Evolutionary conservation across 1,284 basidiomycete species (phyloP).

Genomic region (Tilletia caries): DNA sequence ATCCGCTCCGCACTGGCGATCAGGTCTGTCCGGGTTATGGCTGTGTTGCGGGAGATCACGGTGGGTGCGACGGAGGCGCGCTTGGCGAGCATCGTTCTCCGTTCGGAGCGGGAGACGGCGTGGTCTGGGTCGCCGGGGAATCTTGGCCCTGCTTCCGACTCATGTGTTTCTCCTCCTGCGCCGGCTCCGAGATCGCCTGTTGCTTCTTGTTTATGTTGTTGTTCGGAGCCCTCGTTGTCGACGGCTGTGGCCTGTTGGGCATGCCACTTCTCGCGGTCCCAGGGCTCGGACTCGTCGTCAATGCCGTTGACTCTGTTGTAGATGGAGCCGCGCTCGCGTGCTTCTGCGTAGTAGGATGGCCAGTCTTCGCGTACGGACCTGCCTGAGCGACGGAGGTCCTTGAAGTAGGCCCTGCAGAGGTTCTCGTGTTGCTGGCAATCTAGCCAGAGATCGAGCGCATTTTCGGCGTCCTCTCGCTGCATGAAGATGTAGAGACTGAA

Average conservation of each 20-base stretch:
- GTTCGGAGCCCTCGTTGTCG: not conserved
- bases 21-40: conserved; percentile 83
- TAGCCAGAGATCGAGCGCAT: conserved; percentile 96
- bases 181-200: not conserved
- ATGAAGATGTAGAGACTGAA: conserved; percentile 81
- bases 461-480: conserved; percentile 84
- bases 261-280: conserved; percentile 5
- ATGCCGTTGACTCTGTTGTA: conserved; percentile 85
- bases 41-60: conserved; percentile 75
- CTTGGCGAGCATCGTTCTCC: conserved; percentile 41
- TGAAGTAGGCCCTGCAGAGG: conserved; percentile 95
- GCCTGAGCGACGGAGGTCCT: conserved; percentile 90
- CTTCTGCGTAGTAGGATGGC: conserved; percentile 80
- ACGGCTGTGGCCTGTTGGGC: not conserved
- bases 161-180: not conserved
- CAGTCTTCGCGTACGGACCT: conserved; percentile 88
- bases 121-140: conserved; percentile 51
- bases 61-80: conserved; percentile 43
- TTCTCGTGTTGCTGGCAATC: conserved; percentile 95
- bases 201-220: not conserved
- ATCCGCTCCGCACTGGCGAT: conserved; percentile 91
- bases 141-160: conserved; percentile 25
- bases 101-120: conserved; percentile 32
- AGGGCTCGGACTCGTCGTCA: conserved; percentile 25
- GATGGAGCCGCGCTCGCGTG: conserved; percentile 72